phyloP scores from a whole-genome alignment of 805 yeast species.

The Ogataea ganodermae region DNA sequence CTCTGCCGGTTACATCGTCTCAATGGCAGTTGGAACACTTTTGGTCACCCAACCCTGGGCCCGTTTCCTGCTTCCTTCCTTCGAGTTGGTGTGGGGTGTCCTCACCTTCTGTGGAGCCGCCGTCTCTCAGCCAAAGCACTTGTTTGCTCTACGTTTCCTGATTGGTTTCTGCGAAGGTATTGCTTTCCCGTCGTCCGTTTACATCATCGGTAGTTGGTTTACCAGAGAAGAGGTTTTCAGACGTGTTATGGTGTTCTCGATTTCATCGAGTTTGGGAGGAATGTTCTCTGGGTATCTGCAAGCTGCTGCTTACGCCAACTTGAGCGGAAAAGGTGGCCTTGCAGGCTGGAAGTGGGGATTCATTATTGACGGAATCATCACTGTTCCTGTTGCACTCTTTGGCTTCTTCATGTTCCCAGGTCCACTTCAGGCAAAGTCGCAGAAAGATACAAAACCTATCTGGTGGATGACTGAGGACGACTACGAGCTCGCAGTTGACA shows the following conservation, averaged over 20 bases:
- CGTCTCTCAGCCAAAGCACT: constrained; percentile 32
- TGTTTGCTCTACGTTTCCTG: constrained; percentile 45
- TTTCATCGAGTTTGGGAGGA: constrained; percentile 41
- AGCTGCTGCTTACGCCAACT: constrained; percentile 41
- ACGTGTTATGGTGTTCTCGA: constrained; percentile 43
- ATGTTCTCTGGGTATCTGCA: constrained; percentile 49
- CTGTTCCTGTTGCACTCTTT: constrained; percentile 56
- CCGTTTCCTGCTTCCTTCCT: constrained; percentile 23
- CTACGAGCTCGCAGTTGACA: constrained; percentile 40
- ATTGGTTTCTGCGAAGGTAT: constrained; percentile 48
- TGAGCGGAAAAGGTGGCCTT: constrained; percentile 48
- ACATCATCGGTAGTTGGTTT: constrained; percentile 45
- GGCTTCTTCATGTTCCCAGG: constrained; percentile 63
- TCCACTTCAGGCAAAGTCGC: constrained; percentile 27
- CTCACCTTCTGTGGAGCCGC: constrained; percentile 33
- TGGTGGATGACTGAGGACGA: constrained; percentile 31
- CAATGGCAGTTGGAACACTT: constrained; percentile 28
- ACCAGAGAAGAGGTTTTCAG: constrained; percentile 44
- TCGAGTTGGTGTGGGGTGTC: constrained; percentile 34
- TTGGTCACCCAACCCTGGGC: constrained; percentile 30
- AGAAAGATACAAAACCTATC: constrained; percentile 25
- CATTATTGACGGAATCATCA: constrained; percentile 59
- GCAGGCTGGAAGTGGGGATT: constrained; percentile 73
- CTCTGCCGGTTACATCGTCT: constrained; percentile 36
- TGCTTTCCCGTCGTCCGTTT: constrained; percentile 43